phyloP scores from a whole-genome alignment of 2,329 filamentous ascomycete genomes.

The Celoporthe dispersa region DNA sequence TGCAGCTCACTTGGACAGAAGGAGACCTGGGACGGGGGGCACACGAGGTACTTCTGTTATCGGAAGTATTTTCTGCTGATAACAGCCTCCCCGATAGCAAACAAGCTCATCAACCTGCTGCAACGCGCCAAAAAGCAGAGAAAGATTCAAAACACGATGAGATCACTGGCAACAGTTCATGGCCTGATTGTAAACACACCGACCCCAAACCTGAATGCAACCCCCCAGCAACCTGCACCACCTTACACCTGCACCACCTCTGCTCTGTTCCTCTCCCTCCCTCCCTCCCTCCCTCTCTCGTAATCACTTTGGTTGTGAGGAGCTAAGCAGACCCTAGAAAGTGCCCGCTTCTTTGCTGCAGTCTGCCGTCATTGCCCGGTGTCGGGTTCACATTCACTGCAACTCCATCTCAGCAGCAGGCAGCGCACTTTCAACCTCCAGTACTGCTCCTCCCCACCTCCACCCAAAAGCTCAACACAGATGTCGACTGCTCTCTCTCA shows the following conservation, averaged over 20 bases:
- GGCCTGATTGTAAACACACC: neutral
- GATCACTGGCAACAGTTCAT: neutral
- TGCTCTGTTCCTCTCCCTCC: neutral
- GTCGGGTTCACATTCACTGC: slow-evolving; percentile 2
- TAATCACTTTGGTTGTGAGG: neutral
- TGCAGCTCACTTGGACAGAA: neutral
- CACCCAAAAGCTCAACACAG: slow-evolving; percentile 9
- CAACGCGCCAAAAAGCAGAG: neutral
- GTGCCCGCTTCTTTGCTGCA: slow-evolving; percentile 10
- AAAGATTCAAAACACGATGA: neutral
- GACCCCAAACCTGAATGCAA: neutral
- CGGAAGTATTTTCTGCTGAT: slow-evolving; percentile 2
- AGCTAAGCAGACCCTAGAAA: neutral
- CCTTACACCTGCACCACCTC: neutral
- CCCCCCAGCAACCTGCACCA: neutral
- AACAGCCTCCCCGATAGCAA: neutral
- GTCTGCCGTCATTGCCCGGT: slow-evolving; percentile 15
- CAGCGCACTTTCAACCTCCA: slow-evolving; percentile 1
- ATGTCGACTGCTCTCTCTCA: neutral
- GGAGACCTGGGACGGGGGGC: neutral
- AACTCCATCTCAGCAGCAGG: slow-evolving; percentile 8
- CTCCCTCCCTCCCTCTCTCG: neutral
- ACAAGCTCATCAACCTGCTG: neutral
- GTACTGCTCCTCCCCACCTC: slow-evolving; percentile 5
- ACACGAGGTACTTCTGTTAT: neutral